Conservation (phyloP, 495 filamentous ascomycete genomes). For the Lineolata rhizophorae region DNA sequence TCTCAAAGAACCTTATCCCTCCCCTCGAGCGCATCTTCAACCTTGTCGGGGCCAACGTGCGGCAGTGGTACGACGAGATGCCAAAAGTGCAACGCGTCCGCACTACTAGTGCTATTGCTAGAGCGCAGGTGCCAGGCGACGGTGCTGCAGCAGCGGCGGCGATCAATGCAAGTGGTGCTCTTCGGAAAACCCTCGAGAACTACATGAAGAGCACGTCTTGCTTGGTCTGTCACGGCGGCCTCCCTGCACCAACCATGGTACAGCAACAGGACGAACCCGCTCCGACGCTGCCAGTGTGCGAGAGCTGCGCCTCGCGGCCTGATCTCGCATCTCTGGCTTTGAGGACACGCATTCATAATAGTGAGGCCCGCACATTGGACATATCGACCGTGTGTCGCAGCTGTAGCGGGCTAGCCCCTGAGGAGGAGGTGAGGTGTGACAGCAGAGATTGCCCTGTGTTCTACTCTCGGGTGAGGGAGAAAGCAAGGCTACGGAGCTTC, state of each 20-base stretch:
- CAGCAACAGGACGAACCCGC: constrained; percentile 1
- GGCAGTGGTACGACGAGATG: constrained; percentile 91
- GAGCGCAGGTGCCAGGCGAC: constrained; percentile 11
- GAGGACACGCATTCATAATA: constrained; percentile 31
- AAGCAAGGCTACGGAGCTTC: constrained; percentile 33
- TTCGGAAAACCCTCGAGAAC: constrained; percentile 54
- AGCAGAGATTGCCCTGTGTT: constrained; percentile 86
- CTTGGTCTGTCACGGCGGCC: constrained; percentile 49
- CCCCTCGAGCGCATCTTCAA: constrained; percentile 94
- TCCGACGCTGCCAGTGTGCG: constrained; percentile 24
- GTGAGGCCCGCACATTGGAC: constrained; percentile 41
- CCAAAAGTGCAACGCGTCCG: constrained; percentile 63
- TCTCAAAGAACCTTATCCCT: constrained; percentile 83
- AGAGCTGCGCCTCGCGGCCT: constrained; percentile 26
- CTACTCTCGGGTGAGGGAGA: constrained; percentile 60
- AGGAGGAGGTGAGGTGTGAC: constrained; percentile 64
- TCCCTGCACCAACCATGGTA: constrained; percentile 13
- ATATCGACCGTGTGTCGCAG: constrained; percentile 61
- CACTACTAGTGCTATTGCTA: constrained; percentile 25
- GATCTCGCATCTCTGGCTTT: constrained; percentile 41
- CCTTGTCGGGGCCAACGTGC: constrained; percentile 80
- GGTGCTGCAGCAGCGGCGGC: no score
- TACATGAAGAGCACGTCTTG: constrained; percentile 70
- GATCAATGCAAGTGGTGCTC: constrained; percentile 14
- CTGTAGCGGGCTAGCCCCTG: constrained; percentile 49